phyloP scores from a whole-genome alignment of 1,284 basidiomycete species.

The Cutaneotrichosporon cavernicola region DNA sequence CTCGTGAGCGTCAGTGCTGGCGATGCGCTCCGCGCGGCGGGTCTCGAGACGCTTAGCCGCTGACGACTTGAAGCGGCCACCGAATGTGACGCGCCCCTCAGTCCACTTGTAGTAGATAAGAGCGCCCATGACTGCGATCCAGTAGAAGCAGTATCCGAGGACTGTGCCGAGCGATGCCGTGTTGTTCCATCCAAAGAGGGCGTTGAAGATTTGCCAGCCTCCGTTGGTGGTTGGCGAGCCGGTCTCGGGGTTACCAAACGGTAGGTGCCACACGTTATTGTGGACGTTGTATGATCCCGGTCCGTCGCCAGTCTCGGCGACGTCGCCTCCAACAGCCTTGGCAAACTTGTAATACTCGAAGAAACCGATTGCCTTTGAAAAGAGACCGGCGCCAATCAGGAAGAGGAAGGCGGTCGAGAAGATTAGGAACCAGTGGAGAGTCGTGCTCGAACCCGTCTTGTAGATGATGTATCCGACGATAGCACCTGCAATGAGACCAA shows the following conservation, averaged over 20 bases:
- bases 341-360: slow-evolving; percentile 64
- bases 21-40: slow-evolving; percentile 11
- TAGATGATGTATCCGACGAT: slow-evolving; percentile 58
- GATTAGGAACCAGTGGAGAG: slow-evolving; percentile 71
- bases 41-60: slow-evolving; percentile 11
- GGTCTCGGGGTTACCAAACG: slow-evolving; percentile 72
- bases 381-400: slow-evolving; percentile 86
- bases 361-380: slow-evolving; percentile 65
- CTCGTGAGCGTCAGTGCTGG: not conserved
- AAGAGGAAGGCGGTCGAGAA: slow-evolving; percentile 84
- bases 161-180: slow-evolving; percentile 63
- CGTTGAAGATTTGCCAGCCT: slow-evolving; percentile 52
- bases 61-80: slow-evolving; percentile 31
- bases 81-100: slow-evolving; percentile 55
- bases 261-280: slow-evolving; percentile 71
- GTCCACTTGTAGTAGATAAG: slow-evolving; percentile 69
- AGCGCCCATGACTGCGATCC: slow-evolving; percentile 66
- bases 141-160: slow-evolving; percentile 74
- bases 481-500: slow-evolving; percentile 73
- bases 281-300: slow-evolving; percentile 64
- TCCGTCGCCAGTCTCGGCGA: slow-evolving; percentile 64
- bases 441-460: slow-evolving; percentile 52
- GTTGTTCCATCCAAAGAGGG: slow-evolving; percentile 54
- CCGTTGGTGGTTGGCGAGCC: slow-evolving; percentile 54
- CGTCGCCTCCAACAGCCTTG: slow-evolving; percentile 65